These are phyloP conservation scores for Acacia confusa DNA, from an alignment of 306 rosid species.

Conservation along the genomic window DNA sequence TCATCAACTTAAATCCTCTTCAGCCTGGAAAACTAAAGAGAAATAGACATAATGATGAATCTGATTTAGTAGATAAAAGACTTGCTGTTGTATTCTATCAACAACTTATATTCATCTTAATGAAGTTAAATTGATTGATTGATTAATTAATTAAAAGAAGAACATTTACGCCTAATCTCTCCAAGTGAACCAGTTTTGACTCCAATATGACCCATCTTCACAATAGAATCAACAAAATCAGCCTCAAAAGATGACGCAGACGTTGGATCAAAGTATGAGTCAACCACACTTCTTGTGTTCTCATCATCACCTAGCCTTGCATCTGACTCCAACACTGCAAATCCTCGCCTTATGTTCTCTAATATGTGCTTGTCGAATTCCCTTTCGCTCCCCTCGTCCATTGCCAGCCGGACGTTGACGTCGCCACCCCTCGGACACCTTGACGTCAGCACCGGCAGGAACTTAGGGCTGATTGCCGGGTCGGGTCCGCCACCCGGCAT, in stretches of 20 bases:
- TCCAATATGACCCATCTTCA: constrained; percentile 85
- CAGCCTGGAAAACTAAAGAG: background rate
- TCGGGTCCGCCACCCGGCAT: constrained; percentile 58
- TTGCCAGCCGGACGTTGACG: constrained; percentile 47
- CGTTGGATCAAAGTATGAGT: constrained; percentile 63
- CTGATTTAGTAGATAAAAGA: background rate
- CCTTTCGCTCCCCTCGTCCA: constrained; percentile 53
- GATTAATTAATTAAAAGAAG: constrained; percentile 29
- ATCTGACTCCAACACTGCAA: constrained; percentile 82
- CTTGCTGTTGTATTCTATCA: background rate
- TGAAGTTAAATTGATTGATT: constrained; percentile 4
- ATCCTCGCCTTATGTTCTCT: constrained; percentile 64
- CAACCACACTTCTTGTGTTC: constrained; percentile 45
- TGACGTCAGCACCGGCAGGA: constrained; percentile 44
- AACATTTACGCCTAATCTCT: constrained; percentile 57
- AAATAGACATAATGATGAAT: background rate
- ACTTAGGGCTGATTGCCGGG: constrained; percentile 54
- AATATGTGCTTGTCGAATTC: constrained; percentile 59
- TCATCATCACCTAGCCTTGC: constrained; percentile 67
- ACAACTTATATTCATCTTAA: background rate
- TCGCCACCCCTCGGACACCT: constrained; percentile 67
- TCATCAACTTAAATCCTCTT: background rate
- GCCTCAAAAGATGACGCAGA: constrained; percentile 58
- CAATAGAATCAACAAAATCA: constrained; percentile 62
- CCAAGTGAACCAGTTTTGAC: constrained; percentile 66